phyloP scores from a whole-genome alignment of 2,329 filamentous ascomycete genomes.

The Fusarium nematophilum region DNA sequence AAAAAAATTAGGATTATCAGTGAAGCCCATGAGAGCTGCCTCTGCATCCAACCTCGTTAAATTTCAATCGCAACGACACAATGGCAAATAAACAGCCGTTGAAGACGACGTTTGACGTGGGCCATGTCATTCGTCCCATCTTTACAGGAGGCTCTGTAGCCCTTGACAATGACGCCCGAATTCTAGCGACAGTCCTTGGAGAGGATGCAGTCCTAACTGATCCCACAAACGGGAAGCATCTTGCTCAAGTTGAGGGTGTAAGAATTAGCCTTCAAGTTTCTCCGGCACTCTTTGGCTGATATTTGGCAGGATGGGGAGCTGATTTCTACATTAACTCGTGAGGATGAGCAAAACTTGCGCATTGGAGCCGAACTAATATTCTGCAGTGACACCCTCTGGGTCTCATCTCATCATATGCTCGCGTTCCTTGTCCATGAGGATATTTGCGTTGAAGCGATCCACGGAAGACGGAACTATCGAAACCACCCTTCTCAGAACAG shows the following conservation, averaged over 20 bases:
- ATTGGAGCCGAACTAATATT: conserved; percentile 27
- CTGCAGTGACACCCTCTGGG: conserved; percentile 82
- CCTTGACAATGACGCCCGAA: conserved; percentile 81
- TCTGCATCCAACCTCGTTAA: conserved; percentile 33
- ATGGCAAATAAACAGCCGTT: conserved; percentile 72
- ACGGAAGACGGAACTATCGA: conserved; percentile 69
- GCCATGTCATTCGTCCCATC: conserved; percentile 87
- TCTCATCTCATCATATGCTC: conserved; percentile 93
- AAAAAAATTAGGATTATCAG: conserved; percentile 39
- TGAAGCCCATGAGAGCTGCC: conserved; percentile 35
- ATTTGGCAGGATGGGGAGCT: conserved; percentile 76
- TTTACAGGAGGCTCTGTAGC: conserved; percentile 92
- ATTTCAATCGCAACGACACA: conserved; percentile 25
- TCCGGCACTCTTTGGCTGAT: conserved; percentile 27
- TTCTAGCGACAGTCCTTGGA: conserved; percentile 89
- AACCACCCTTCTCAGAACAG: conserved; percentile 76
- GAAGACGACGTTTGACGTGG: conserved; percentile 91
- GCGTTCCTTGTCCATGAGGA: conserved; percentile 93
- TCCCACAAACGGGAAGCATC: conserved; percentile 81
- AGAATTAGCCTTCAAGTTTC: conserved; percentile 21
- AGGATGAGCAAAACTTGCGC: conserved; percentile 21
- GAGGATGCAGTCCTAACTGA: conserved; percentile 93
- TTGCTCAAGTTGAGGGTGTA: conserved; percentile 90
- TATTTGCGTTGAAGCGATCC: conserved; percentile 78
- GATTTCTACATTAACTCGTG: conserved; percentile 79